Base-by-base conservation (phyloP, 2,329 filamentous ascomycete genomes). In the Fusarium austroafricanum region DNA sequence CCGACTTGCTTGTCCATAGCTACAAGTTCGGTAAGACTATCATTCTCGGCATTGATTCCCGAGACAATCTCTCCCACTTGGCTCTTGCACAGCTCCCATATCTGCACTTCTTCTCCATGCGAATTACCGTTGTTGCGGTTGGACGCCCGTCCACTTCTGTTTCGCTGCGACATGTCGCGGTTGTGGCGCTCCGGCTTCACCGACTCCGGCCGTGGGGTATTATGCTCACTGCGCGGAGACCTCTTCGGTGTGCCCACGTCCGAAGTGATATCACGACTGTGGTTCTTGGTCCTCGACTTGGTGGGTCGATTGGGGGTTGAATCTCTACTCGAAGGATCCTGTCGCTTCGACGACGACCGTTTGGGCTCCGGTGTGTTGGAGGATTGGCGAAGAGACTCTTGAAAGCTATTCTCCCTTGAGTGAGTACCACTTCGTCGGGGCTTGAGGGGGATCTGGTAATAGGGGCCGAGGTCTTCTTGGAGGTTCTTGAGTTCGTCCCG, bases 121-220 rank as follows among this genome's bases (percentile, higher is more conserved):
- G 76, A 70, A 62, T 79, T 77, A 26, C 80, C 79, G 46, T 80
- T 82, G 73, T 81, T 83, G 40, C 81, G 79, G 73, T 80, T 80
- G 39, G 79, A 80, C 38, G 80, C 80, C 64, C 81, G 81, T 51
- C 79, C 80, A 70, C 80, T 81, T 55, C 81, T 79, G 62, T 81
- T 82, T 62, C 81, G 77, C 71, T 82, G 81, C 42, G 81, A 82
- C 80, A 82, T 83, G 54, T 70, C 65, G 71, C 66, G 62, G 35
- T 55, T 67, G 29, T 67, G 61, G 31, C 60, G 67, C 56, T 71
- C 70, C 28, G 60, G 61, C 58, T 70, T 74, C 50, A 56, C 57
- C 61, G 67, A 61, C 51, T 74, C 71, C n/a, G 62, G 61, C 38
- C 58, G 67, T 44, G 72, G 71, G 23, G 69, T 73, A 39, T 56